These are phyloP conservation scores for Volvox reticuliferus DNA, from an alignment of 139 green algal species.

Conservation along the genomic window DNA sequence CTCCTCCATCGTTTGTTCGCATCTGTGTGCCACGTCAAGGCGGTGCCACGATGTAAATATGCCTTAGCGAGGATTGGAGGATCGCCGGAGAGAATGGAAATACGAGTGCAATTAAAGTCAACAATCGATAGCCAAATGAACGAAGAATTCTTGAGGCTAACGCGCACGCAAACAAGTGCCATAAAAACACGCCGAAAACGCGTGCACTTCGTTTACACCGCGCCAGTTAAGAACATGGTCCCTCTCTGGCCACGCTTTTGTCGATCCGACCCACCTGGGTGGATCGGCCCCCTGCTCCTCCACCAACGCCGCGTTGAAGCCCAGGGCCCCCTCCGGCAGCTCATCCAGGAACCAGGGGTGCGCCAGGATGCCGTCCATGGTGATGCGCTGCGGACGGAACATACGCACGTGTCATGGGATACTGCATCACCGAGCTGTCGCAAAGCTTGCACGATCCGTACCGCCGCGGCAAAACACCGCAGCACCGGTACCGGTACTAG, in stretches of 20 bases:
- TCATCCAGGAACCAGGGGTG: conserved; percentile 89
- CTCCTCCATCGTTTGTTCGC: conserved; percentile 54
- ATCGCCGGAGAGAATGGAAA: too few relatives aligned
- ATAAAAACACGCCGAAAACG: too few relatives aligned
- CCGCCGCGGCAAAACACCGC: too few relatives aligned
- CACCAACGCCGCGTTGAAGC: conserved; percentile 77
- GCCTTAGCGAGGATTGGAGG: neutral
- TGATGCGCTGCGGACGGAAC: conserved; percentile 74
- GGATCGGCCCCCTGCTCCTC: conserved; percentile 43
- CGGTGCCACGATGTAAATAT: neutral
- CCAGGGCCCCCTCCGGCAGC: conserved; percentile 84
- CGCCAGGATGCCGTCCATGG: conserved; percentile 76
- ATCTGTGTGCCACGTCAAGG: neutral
- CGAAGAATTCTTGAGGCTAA: too few relatives aligned
- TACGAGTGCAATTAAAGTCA: too few relatives aligned
- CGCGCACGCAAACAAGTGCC: too few relatives aligned
- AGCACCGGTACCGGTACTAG: too few relatives aligned
- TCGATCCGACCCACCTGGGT: neutral
- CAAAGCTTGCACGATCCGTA: too few relatives aligned
- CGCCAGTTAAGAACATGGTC: too few relatives aligned
- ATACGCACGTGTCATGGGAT: neutral
- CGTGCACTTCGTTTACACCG: too few relatives aligned
- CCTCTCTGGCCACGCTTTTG: neutral
- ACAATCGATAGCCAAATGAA: too few relatives aligned
- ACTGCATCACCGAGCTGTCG: too few relatives aligned